phyloP scores from a whole-genome alignment of 768 basidiomycete genomes.

The Thelephora ganbajun region DNA sequence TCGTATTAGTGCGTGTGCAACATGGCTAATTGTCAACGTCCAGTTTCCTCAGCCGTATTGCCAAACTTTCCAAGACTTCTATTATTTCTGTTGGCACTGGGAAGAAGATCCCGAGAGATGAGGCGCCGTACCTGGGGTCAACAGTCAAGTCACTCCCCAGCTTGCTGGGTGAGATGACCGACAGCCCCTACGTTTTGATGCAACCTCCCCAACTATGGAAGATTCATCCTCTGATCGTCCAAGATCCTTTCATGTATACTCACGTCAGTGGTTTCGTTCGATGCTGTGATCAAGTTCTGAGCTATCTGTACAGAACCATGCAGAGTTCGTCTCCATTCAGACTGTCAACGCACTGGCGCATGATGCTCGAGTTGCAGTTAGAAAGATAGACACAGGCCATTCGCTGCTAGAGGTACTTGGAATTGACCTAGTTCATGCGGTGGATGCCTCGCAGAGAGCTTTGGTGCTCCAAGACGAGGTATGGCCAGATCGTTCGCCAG shows the following conservation, averaged over 20 bases:
- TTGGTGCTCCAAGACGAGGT: too few relatives aligned
- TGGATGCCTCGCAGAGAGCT: too few relatives aligned
- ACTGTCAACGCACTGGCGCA: background rate
- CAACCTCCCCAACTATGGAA: conserved; percentile 3
- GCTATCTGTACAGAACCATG: background rate
- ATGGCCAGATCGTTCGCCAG: too few relatives aligned
- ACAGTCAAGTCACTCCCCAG: too few relatives aligned
- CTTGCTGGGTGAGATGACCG: too few relatives aligned
- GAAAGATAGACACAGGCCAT: too few relatives aligned
- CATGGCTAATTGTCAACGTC: too few relatives aligned
- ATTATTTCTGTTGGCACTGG: background rate
- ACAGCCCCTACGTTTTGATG: too few relatives aligned
- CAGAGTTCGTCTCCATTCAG: background rate
- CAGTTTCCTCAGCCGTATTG: background rate
- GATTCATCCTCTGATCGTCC: conserved; percentile 11
- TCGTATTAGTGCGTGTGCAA: too few relatives aligned
- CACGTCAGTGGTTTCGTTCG: background rate
- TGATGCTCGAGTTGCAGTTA: background rate
- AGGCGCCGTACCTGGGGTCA: too few relatives aligned
- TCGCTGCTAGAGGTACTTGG: too few relatives aligned
- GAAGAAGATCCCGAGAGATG: background rate
- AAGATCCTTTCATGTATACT: conserved; percentile 12
- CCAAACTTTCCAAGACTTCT: background rate
- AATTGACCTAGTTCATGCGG: too few relatives aligned
- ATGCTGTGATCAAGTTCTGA: background rate